A percentile compares a stretch with the other conserved stretches of the same genome.
Conservation (phyloP, 495 filamentous ascomycete genomes). For the Aspergillus funiculosus region DNA sequence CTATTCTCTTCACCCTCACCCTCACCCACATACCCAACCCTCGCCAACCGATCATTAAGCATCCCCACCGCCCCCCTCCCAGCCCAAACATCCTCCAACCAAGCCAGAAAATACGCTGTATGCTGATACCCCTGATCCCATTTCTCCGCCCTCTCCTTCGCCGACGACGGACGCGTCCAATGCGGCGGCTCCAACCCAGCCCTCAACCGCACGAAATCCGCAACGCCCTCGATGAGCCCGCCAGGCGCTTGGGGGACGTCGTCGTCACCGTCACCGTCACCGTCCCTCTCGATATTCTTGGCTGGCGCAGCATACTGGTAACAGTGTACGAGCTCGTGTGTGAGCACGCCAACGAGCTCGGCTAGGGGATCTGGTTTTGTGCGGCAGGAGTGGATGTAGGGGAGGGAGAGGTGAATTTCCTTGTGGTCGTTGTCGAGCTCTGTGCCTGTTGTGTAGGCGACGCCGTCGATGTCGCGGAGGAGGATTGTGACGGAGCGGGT, state of each 20-base stretch:
- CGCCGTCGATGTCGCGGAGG: constrained; percentile 68
- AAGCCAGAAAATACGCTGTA: constrained; percentile 85
- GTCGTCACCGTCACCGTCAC: constrained; percentile 30
- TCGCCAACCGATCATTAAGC: constrained; percentile 64
- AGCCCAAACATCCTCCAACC: constrained; percentile 60
- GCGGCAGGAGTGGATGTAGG: constrained; percentile 58
- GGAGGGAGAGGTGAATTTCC: constrained; percentile 82
- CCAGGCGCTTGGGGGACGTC: constrained; percentile 47
- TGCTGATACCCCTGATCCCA: constrained; percentile 94
- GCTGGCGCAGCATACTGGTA: constrained; percentile 76
- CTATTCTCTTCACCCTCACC: constrained; percentile 8
- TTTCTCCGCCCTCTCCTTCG: constrained; percentile 38
- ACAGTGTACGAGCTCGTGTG: constrained; percentile 94
- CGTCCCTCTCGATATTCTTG: too few species aligned
- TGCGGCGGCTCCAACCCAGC: constrained; percentile 72
- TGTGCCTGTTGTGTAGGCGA: constrained; percentile 82
- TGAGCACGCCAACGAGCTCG: constrained; percentile 79
- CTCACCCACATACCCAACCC: constrained; percentile 40
- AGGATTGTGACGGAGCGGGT: constrained; percentile 84
- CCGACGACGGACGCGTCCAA: constrained; percentile 60
- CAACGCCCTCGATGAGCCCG: constrained; percentile 86
- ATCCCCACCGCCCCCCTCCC: constrained; percentile 65
- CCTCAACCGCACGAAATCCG: constrained; percentile 84
- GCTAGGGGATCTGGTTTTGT: constrained; percentile 34
- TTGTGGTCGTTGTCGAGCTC: constrained; percentile 88